Evolutionary conservation across 2,329 filamentous ascomycete species (phyloP).

Genomic region (Teratosphaeria viscida): DNA sequence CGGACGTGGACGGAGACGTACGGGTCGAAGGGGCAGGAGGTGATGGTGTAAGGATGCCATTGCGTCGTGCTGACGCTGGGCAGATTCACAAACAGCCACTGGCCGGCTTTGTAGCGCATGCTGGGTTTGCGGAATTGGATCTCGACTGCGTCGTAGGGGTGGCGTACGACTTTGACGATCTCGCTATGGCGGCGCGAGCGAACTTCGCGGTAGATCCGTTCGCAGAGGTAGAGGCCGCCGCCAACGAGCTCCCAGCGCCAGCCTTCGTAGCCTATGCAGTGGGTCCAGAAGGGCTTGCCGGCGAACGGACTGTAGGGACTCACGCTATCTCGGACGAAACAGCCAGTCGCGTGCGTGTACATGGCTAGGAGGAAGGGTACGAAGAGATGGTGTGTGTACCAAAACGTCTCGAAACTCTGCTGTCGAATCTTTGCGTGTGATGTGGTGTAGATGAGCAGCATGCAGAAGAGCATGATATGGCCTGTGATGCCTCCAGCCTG

Average conservation of each 20-base stretch:
- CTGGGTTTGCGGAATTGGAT: constrained; percentile 94
- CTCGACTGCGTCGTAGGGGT: constrained; percentile 94
- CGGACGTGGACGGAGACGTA: constrained; percentile 92
- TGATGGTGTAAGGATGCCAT: constrained; percentile 99
- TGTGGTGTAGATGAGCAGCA: constrained; percentile 96
- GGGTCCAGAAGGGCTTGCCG: constrained; percentile 69
- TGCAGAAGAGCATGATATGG: constrained; percentile 97
- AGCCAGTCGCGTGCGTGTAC: constrained; percentile 91
- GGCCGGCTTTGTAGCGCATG: constrained; percentile 95
- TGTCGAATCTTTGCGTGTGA: constrained; percentile 88
- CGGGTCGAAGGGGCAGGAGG: constrained; percentile 89
- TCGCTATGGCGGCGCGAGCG: constrained; percentile 72
- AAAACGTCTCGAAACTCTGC: constrained; percentile 96
- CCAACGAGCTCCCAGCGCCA: constrained; percentile 94
- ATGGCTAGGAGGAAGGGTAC: constrained; percentile 87
- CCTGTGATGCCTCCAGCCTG: constrained; percentile 87
- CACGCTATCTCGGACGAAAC: constrained; percentile 80
- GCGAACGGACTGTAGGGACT: constrained; percentile 73
- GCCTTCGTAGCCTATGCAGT: constrained; percentile 89
- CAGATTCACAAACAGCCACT: constrained; percentile 95
- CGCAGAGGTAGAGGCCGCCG: constrained; percentile 73
- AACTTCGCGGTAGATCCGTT: constrained; percentile 86
- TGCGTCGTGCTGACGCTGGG: constrained; percentile 80
- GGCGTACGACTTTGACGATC: constrained; percentile 87
- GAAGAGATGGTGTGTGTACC: constrained; percentile 99